Percentiles rank a stretch among this genome's conserved stretches.
Conservation (phyloP, 768 basidiomycete genomes). For the Mrakia blollopis region DNA sequence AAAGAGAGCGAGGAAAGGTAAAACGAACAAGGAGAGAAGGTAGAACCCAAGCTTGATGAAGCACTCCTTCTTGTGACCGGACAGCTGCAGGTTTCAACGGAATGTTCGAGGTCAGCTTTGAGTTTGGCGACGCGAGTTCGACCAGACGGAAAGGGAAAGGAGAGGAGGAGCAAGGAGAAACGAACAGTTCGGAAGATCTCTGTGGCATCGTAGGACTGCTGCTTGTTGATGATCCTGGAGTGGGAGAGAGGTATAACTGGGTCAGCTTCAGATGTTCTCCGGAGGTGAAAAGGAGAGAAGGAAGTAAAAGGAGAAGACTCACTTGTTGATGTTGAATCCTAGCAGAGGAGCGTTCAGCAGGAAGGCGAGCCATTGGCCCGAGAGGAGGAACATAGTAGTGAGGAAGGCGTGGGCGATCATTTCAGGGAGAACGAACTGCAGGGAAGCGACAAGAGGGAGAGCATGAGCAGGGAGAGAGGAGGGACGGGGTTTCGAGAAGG, state of each 20-base stretch:
- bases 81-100: conserved; percentile 34
- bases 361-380: conserved; percentile 93
- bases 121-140: background rate
- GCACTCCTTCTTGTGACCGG: conserved; percentile 90
- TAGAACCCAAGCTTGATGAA: conserved; percentile 78
- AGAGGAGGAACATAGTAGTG: conserved; percentile 80
- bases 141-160: background rate
- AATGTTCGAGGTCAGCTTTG: background rate
- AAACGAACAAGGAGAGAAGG: conserved; percentile 41
- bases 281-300: background rate
- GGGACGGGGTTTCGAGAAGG: background rate
- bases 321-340: conserved; percentile 91
- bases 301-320: conserved; percentile 42
- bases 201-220: conserved; percentile 98
- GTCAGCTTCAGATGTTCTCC: background rate
- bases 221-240: conserved; percentile 76
- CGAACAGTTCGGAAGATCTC: conserved; percentile 91
- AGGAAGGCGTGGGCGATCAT: conserved; percentile 92
- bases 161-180: background rate
- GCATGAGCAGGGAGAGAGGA: background rate
- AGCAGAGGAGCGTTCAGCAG: conserved; percentile 82
- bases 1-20: conserved; percentile 75
- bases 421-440: conserved; percentile 93
- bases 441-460: background rate
- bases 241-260: background rate